Evolutionary conservation across 495 filamentous ascomycete genomes (phyloP), one percentile per base, ranked within the genome.

Genomic region (Astrothelium subdiscretum): DNA sequence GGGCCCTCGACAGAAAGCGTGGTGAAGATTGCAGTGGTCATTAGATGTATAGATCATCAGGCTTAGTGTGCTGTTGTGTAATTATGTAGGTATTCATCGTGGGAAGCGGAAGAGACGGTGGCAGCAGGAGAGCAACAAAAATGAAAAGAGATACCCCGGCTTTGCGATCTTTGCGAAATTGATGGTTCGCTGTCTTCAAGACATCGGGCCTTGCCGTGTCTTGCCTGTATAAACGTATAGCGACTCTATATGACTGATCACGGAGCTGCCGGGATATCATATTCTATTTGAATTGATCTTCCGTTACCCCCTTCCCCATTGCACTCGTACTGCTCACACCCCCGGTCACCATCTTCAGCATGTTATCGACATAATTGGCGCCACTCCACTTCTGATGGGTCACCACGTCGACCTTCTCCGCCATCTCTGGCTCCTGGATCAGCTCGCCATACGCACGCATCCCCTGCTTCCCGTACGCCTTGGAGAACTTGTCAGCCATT

Each of bases 361-460:
- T 72, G 70, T 92, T 90, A 71, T 98, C 94, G 5, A 91, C 85
- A 72, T 97, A 97, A 68, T 89, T 90, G 29, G 95, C 94, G 40
- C 94, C 94, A 68, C 83, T 87, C 94, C 94, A 98, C 74, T 97
- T 97, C 84, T 98, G 94, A 76, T 98, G 94, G 70, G 89, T 96
- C 32, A 98, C 91, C 8, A 97, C 95, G 72, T 98, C 94, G 44
- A 97, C 85, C 40, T 85, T 85, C 57, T 79, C 80, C 68, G 87
- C 91, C 78, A 96, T 96, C 82, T 98, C 94, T 10, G 94, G 95
- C 78, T 97, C 94, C 75, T 98, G 95, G 12, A 98, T 87, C 44
- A 96, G 79, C 76, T 97, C 92, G 68, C 94, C 92, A 72, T 97
- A 98, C 1, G 95, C 94, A 32, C 91, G 85, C 94, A 98, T 98